Conservation (phyloP, 352 stramenopile genomes). For the Peronospora farinosa region DNA sequence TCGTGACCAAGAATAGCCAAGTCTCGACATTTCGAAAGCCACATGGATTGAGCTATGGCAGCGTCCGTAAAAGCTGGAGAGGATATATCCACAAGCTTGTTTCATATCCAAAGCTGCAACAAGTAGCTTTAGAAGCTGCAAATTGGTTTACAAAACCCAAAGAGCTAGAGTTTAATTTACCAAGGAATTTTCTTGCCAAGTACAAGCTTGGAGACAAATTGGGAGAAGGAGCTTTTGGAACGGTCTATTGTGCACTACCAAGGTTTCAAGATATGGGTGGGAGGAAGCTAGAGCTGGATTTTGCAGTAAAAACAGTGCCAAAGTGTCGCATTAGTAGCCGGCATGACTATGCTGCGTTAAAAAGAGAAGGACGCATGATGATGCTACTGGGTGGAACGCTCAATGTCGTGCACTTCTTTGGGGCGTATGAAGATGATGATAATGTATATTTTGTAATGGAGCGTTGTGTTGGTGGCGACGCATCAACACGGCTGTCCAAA, state of each 20-base stretch:
- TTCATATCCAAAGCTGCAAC: constrained; percentile 41
- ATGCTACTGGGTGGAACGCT: constrained; percentile 65
- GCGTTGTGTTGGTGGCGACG: constrained; percentile 66
- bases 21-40: constrained; percentile 12
- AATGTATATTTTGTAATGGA: constrained; percentile 80
- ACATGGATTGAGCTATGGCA: constrained; percentile 35
- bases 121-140: constrained; percentile 44
- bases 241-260: constrained; percentile 50
- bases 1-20: constrained; percentile 11
- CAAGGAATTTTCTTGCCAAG: constrained; percentile 44
- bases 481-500: constrained; percentile 28
- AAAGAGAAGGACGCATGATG: constrained; percentile 76
- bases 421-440: constrained; percentile 65
- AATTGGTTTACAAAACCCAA: constrained; percentile 53
- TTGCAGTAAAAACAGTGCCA: constrained; percentile 73
- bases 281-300: constrained; percentile 33
- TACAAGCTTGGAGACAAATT: constrained; percentile 52
- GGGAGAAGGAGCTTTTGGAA: constrained; percentile 65
- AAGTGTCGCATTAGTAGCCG: constrained; percentile 58
- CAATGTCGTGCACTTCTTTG: constrained; percentile 81
- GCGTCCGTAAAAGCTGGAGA: constrained; percentile 56
- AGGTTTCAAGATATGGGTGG: constrained; percentile 9
- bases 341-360: constrained; percentile 53
- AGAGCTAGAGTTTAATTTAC: constrained; percentile 63
- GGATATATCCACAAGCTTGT: constrained; percentile 36